Base-by-base conservation (phyloP, 2,329 filamentous ascomycete species). In the Scleromitrula shiraiana region DNA sequence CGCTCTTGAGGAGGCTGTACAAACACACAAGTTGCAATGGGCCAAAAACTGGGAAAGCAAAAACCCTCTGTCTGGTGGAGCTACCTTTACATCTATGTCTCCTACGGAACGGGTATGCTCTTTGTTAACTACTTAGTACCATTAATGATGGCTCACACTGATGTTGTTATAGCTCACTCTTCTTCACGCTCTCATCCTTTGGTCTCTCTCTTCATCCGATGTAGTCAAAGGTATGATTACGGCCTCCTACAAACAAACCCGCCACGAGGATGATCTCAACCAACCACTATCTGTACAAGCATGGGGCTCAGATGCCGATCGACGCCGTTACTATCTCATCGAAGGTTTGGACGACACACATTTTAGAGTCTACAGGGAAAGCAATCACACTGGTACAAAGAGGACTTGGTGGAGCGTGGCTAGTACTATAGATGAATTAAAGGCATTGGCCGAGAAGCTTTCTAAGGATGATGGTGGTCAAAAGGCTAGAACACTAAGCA, bases 301-400 rank as follows among this genome's bases (percentile, higher is more conserved):
- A 4, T 96, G 90, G 90, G 90, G 90, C 7, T 77, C 80, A 10
- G 90, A 95, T 64, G 88, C 86, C 55, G 83, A 95, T 59, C 95
- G 93, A 71, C 82, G 93, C 48, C 82, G 89, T 51, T 98, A 97
- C 68, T 98, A 85, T 71, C 73, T 98, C 40, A 79, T 98, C 53
- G 93, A 98, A 68, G 93, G 93, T 22, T 79, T 88, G 57, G 91
- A 97, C 59, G 90, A 98, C 66, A 97, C 91, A 3, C 78, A 85
- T 53, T 98, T 98, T 67, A 80, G 93, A 53, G 78, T 98, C 37
- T 98, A 98, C 66, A 79, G 93, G 45, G 93, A 98, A 68, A 91
- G 87, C 67, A 94, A 95, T 61, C 85, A 88, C 10, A 81, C 82
- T 5, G 76, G 83, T 26, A 78, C 85, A 38, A 83, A 83, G 53